A percentile compares a stretch with the other conserved stretches of the same genome.
phyloP scores from a whole-genome alignment of 2,329 filamentous ascomycete species.

The Arachnopeziza araneosa region DNA sequence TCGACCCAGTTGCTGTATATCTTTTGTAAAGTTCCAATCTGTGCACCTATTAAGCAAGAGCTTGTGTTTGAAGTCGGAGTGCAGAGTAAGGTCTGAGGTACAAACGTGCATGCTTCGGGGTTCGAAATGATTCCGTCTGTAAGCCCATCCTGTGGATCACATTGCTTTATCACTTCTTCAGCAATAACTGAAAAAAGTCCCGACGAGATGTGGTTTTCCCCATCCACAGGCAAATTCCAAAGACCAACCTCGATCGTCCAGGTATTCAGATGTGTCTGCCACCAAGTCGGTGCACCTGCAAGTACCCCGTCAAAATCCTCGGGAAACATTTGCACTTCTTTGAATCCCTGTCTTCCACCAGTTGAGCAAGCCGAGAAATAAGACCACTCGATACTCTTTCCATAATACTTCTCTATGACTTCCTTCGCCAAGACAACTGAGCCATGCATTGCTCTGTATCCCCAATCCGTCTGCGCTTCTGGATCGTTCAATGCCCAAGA shows the following conservation, averaged over 20 bases:
- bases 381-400: slow-evolving; percentile 29
- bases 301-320: slow-evolving; percentile 37
- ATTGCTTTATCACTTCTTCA: slow-evolving; percentile 29
- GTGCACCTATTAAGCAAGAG: too few species aligned
- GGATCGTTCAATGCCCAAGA: slow-evolving; percentile 37
- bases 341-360: slow-evolving; percentile 36
- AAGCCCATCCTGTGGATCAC: slow-evolving; percentile 34
- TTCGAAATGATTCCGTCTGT: slow-evolving; percentile 33
- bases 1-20: too few species aligned
- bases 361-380: slow-evolving; percentile 38
- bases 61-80: background rate
- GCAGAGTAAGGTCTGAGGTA: slow-evolving; percentile 7
- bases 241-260: slow-evolving; percentile 25
- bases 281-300: slow-evolving; percentile 37
- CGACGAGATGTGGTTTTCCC: too few species aligned
- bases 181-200: background rate
- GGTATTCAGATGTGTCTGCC: slow-evolving; percentile 41
- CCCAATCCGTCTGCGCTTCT: slow-evolving; percentile 33
- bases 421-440: slow-evolving; percentile 31
- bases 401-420: slow-evolving; percentile 32
- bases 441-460: slow-evolving; percentile 28
- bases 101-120: slow-evolving; percentile 31
- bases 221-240: slow-evolving; percentile 25
- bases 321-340: slow-evolving; percentile 35
- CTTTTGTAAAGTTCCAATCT: too few species aligned